A percentile compares a stretch with the other conserved stretches of the same genome.
phyloP scores from a whole-genome alignment of 2,329 filamentous ascomycete species.

The Botrytis elliptica region DNA sequence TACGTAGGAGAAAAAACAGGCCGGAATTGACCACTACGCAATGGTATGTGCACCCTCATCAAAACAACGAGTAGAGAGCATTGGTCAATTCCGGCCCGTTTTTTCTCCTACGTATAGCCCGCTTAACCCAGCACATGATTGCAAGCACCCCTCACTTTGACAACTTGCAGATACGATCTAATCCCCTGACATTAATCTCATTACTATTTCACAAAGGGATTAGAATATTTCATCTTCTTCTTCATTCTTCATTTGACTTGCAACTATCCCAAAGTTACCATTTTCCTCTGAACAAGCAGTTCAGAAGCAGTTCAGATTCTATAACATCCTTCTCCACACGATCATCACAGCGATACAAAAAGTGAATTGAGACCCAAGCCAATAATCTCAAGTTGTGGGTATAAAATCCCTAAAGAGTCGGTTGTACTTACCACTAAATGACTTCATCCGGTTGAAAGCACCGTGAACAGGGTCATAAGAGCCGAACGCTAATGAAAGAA shows the following conservation, averaged over 20 bases:
- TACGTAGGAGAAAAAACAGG: too few species aligned
- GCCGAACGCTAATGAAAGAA: neutral
- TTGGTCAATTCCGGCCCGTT: too few species aligned
- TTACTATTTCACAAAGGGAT: neutral
- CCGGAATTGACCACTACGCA: too few species aligned
- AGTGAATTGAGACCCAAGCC: neutral
- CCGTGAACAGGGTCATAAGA: neutral
- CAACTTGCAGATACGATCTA: neutral
- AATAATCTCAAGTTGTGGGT: neutral
- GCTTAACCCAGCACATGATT: neutral
- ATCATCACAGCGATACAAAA: neutral
- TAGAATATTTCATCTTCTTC: neutral
- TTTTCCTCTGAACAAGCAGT: neutral
- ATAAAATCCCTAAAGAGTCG: neutral
- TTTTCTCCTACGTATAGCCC: too few species aligned
- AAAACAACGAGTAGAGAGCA: too few species aligned
- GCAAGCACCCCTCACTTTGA: neutral
- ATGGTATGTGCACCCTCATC: too few species aligned
- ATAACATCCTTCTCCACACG: neutral
- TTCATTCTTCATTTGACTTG: neutral
- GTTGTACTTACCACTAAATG: neutral
- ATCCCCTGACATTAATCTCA: neutral
- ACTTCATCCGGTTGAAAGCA: neutral
- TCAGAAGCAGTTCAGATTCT: neutral
- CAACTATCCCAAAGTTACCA: neutral